Base-by-base conservation (phyloP, 2,329 filamentous ascomycete genomes). In the Penicillium sclerotigenum region DNA sequence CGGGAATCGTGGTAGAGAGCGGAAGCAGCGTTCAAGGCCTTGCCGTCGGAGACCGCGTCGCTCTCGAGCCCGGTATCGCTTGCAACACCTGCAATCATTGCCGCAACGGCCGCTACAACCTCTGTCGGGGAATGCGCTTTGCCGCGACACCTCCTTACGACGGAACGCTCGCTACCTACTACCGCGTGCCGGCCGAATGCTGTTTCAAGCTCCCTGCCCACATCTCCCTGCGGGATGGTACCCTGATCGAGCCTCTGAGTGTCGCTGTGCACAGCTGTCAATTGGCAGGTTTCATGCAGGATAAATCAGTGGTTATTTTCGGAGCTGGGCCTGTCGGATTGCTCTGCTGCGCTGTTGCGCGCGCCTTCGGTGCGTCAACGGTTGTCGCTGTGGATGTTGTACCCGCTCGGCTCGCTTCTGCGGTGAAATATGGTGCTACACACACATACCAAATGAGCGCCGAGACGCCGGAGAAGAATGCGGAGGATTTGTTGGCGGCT, bases 111-210 rank as follows among this genome's bases (percentile, higher is more conserved):
- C 81, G 84, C 62, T 96, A 96, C 79, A 96, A 96, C 73, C 84
- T 96, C 26, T 97, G 92, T 76, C 80, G 83, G 1, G 81, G 87
- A 36, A 96, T 97, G 90, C 77, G 77, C 24, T 97, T 97, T 69
- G 91, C 92, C 37, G 91, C 92, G 0, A 96, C 91, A 11, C 92
- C 92, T 10, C 92, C 92, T 1, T 85, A 87, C 71, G 86, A 96
- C 73, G 91, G 91, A 46, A 96, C 92, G 0, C 79, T 97, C 48
- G 86, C 90, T 0, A 89, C 89, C 49, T 93, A 91, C 79, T 96
- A 92, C 80, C 69, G 79, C 14, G 80, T 91, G 1, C 89, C 91
- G 1, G 83, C 86, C 63, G 91, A 96, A 73, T 95, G 93, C 72
- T 95, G 90, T 81, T 94, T 91, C 76, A 89, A 89, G 78, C 83